Base-by-base conservation (phyloP, 306 rosid genomes). In the Quercus cerris region DNA sequence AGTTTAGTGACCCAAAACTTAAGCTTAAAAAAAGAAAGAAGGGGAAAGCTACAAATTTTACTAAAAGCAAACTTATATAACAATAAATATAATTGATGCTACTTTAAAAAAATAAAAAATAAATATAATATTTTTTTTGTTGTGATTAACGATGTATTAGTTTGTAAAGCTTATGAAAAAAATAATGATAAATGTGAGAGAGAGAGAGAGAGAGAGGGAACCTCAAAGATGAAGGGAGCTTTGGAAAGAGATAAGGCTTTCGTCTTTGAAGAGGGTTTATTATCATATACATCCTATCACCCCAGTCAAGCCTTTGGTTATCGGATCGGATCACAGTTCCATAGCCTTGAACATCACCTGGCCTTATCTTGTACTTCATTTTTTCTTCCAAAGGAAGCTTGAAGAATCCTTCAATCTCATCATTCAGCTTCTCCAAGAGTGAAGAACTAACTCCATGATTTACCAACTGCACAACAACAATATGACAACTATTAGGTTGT, bases 331-430 rank as follows among this genome's bases (percentile, higher is more conserved):
- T 74, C 3, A 80, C 5, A 9, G 79, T 27, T 82, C 90, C 92
- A 35, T 76, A 89, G 30, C 92, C 92, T 70, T 89, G 86, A 81
- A 72, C 51, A 18, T 89, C 92, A 27, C 86, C 90, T 1, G 64
- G 35, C 63, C 79, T 80, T 27, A 81, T 38, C 55, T 63, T 22
- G 73, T 63, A 86, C 28, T 79, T 82, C 83, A 77, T 80, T 28
- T 82, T 89, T 83, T 82, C 89, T 23, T 80, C 87, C 51, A 73
- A 12, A 1, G 87, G 86, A 79, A 86, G 89, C 64, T 80, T 84
- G 54, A 89, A 89, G 67, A 82, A 89, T 0, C 25, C 89, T 77
- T 86, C 77, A 71, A 78, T 20, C 70, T 86, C 92, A 5, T 70
- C 56, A 5, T 78, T 85, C 38, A 89, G 63, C 71, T 78, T 75